phyloP scores from a whole-genome alignment of 495 filamentous ascomycete genomes.

The Penicillium lividum region DNA sequence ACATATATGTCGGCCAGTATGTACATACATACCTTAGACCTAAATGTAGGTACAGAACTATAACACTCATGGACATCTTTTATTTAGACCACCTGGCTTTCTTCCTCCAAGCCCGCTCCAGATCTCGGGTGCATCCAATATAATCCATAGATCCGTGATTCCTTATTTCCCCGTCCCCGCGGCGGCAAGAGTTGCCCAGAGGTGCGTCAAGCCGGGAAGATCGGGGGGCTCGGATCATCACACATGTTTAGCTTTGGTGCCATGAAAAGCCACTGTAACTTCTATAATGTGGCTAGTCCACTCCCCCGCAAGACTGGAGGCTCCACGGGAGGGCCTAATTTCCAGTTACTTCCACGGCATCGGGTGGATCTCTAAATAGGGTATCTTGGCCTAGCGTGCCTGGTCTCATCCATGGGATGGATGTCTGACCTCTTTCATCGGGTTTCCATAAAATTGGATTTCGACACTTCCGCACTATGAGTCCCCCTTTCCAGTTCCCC shows the following conservation, averaged over 20 bases:
- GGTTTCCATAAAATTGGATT: no score
- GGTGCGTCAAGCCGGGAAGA: neutral
- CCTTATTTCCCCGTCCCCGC: no score
- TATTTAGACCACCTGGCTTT: no score
- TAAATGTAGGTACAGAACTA: no score
- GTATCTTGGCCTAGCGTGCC: conserved; percentile 11
- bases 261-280: neutral
- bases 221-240: conserved; percentile 3
- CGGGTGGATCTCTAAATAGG: conserved; percentile 17
- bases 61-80: no score
- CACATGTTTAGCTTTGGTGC: neutral
- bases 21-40: no score
- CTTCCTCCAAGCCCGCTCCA: no score
- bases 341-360: conserved; percentile 12
- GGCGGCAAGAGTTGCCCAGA: neutral
- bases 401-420: conserved; percentile 6
- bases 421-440: no score
- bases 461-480: neutral
- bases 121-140: no score
- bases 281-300: neutral
- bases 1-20: no score
- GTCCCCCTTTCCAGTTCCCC: conserved; percentile 4
- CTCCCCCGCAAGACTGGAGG: neutral
- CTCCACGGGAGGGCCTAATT: neutral
- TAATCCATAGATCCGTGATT: no score